phyloP scores from a whole-genome alignment of 805 yeast species.

The Lipomyces chichibuensis region DNA sequence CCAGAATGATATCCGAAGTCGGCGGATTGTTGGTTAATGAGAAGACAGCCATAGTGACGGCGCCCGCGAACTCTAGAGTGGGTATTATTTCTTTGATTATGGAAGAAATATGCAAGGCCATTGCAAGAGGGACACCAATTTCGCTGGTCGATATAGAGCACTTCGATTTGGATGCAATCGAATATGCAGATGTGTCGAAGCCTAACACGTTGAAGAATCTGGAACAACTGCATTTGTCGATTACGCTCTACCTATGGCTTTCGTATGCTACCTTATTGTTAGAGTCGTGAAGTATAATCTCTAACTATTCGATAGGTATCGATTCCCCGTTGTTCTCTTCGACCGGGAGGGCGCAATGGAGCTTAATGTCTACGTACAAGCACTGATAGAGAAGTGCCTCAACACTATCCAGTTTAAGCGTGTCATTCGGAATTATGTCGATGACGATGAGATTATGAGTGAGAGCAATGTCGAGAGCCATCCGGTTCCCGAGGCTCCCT shows the following conservation, averaged over 20 bases:
- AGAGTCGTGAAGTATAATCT: neutral
- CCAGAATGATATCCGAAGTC: slow-evolving; percentile 52
- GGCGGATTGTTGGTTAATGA: slow-evolving; percentile 57
- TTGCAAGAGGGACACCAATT: slow-evolving; percentile 58
- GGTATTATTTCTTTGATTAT: slow-evolving; percentile 51
- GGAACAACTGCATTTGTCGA: slow-evolving; percentile 29
- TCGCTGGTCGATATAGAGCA: slow-evolving; percentile 57
- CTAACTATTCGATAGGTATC: slow-evolving; percentile 34
- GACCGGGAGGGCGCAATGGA: slow-evolving; percentile 76
- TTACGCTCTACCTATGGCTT: slow-evolving; percentile 72
- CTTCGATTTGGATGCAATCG: slow-evolving; percentile 28
- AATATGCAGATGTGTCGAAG: slow-evolving; percentile 26
- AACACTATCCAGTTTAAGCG: slow-evolving; percentile 28
- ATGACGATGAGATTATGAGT: neutral
- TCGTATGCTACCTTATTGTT: slow-evolving; percentile 50
- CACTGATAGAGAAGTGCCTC: slow-evolving; percentile 27
- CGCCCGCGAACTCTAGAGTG: slow-evolving; percentile 56
- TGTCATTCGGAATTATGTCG: neutral
- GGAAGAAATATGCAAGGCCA: slow-evolving; percentile 54
- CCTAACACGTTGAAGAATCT: slow-evolving; percentile 25
- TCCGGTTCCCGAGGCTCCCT: neutral
- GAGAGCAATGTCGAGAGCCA: neutral
- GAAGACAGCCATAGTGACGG: slow-evolving; percentile 59
- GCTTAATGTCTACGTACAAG: slow-evolving; percentile 48
- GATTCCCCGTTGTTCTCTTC: slow-evolving; percentile 80